Percentiles rank a stretch among this genome's conserved stretches.
Evolutionary conservation across 108 stramenopile species (phyloP).

Genomic region (Seminavis robusta): DNA sequence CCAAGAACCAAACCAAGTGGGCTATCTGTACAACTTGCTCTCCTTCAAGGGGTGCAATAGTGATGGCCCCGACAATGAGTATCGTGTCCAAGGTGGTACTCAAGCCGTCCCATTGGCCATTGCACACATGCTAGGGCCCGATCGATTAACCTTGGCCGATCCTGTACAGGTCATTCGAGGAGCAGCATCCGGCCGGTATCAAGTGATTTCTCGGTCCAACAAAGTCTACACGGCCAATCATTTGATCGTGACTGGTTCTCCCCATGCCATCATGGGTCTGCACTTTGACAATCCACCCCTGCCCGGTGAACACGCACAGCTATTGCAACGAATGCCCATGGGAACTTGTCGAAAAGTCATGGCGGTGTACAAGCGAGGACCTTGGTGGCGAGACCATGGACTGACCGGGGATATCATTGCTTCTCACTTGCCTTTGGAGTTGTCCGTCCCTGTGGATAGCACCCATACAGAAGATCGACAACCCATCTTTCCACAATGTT

Average conservation of each 20-base stretch:
- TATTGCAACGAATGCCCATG: conserved; percentile 14
- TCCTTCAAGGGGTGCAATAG: conserved; percentile 6
- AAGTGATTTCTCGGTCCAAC: too few species aligned
- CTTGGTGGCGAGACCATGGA: conserved; percentile 5
- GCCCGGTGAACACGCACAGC: too few species aligned
- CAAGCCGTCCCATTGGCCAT: conserved; percentile 7
- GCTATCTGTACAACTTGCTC: conserved; percentile 14
- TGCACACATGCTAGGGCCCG: conserved; percentile 5
- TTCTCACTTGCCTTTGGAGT: neutral
- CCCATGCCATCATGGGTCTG: too few species aligned
- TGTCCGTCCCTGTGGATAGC: neutral
- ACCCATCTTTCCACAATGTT: conserved; percentile 4
- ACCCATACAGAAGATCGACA: neutral
- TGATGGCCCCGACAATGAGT: conserved; percentile 8
- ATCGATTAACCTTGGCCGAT: too few species aligned
- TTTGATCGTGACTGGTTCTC: too few species aligned
- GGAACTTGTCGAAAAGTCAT: neutral
- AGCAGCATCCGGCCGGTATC: too few species aligned
- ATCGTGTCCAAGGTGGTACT: conserved; percentile 4
- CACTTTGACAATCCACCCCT: too few species aligned
- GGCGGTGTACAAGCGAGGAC: conserved; percentile 3
- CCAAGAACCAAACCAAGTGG: neutral
- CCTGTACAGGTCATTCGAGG: too few species aligned
- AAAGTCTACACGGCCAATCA: too few species aligned
- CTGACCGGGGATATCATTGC: conserved; percentile 5